Base-by-base conservation (phyloP, 208 protist species). In the Wallacemonas sp. region DNA sequence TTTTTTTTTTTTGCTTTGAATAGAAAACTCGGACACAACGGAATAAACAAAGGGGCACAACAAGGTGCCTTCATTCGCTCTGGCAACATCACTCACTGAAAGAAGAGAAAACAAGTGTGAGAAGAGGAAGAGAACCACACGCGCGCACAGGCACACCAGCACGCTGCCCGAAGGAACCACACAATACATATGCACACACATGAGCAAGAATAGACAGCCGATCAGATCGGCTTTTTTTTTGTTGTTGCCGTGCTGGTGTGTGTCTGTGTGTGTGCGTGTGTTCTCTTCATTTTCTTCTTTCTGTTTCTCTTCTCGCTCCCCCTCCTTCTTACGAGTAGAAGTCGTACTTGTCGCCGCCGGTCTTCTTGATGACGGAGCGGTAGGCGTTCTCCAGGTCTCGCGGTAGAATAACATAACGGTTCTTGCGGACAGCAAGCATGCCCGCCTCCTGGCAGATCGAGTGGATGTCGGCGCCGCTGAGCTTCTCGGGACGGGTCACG, bases 341-440 rank as follows among this genome's bases (percentile, higher is more conserved):
- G 63, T 95, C 89, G 72, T 90, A 95, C 39, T 70, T 80, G 41
- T 93, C 83, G 27, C 87, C 89, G 2, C 84, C 85, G 0, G 86
- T 93, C 82, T 95, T 95, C 65, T 87, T 81, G 33, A 89, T 92
- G 48, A 95, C 85, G 0, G 79, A 91, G 24, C 83, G 74, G 69
- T 99, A 99, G 19, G 95, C 98, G 64, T 99, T 99, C 67, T 99
- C 98, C 44, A 99, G 99, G 73, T 99, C 99, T 49, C 98, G 97
- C n/a, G 98, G 93, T 21, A 99, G 72, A 57, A 99, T 98, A 0
- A 99, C 98, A 81, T 99, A 99, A 47, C 99, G 78, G 73, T 99
- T 99, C 69, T 99, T 99, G 54, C 99, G 94, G 29, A 99, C 98
- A 4, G 99, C 99, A 48, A 99, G 97, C 98, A 99, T 99, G 62